Evolutionary conservation across 2,329 filamentous ascomycete genomes (phyloP).

Genomic region (Periconia sp.): DNA sequence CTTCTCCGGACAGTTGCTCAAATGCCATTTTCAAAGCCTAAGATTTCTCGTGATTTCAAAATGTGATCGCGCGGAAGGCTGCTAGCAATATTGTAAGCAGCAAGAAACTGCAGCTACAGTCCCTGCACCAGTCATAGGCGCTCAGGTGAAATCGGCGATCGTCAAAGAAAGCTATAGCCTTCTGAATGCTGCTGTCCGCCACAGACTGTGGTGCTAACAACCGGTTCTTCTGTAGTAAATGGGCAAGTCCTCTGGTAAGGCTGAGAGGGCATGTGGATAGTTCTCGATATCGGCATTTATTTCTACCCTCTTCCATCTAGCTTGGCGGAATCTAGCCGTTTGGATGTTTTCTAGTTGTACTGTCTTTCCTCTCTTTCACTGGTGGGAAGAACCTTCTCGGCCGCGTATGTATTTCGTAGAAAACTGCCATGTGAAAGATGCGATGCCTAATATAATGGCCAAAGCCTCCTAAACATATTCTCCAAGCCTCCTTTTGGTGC

Average conservation of each 20-base stretch:
- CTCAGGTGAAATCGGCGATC: constrained; percentile 23
- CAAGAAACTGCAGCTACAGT: too few relatives aligned
- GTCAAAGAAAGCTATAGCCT: constrained; percentile 3
- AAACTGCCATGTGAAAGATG: constrained; percentile 28
- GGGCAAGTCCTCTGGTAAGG: constrained; percentile 24
- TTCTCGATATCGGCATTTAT: constrained; percentile 25
- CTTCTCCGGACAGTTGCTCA: constrained; percentile 29
- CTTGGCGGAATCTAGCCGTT: constrained; percentile 15
- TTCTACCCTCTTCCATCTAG: constrained; percentile 30
- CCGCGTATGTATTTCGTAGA: constrained; percentile 18
- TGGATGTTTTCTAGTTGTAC: constrained; percentile 15
- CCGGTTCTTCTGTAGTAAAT: too few relatives aligned
- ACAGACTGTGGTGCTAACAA: too few relatives aligned
- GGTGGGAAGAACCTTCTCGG: constrained; percentile 24
- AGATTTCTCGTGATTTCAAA: constrained; percentile 23
- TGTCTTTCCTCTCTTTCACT: constrained; percentile 22
- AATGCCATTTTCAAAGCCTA: constrained; percentile 22
- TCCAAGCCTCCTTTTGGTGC: constrained; percentile 45
- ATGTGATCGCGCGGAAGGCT: too few relatives aligned
- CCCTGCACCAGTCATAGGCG: constrained; percentile 28
- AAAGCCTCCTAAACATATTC: constrained; percentile 53
- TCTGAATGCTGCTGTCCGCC: constrained; percentile 3
- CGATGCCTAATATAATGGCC: constrained; percentile 49
- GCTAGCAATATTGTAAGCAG: too few relatives aligned
- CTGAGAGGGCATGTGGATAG: constrained; percentile 29